Percentiles rank a stretch among this genome's conserved stretches.
phyloP scores from a whole-genome alignment of 768 basidiomycete species.

The Chalciporus chontae region DNA sequence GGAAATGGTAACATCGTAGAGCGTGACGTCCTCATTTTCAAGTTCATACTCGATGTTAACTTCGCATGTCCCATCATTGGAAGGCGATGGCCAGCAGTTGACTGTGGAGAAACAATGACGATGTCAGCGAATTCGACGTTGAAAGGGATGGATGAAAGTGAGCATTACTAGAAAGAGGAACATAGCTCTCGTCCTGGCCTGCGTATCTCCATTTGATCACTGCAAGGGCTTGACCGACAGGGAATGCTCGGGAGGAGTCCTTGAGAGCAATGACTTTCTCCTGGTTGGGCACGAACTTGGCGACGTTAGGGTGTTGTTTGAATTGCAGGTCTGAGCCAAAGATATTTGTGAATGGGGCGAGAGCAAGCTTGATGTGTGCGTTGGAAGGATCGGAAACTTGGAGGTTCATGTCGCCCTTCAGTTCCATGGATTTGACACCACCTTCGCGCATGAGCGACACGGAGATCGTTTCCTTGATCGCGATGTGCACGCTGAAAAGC shows the following conservation, averaged over 20 bases:
- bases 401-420: constrained; percentile 94
- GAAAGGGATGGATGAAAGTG: not conserved
- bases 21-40: constrained; percentile 73
- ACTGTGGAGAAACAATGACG: constrained; percentile 43
- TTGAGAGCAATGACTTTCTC: constrained; percentile 77
- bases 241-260: constrained; percentile 80
- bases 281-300: constrained; percentile 70
- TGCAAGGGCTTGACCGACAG: constrained; percentile 79
- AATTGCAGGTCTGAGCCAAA: constrained; percentile 78
- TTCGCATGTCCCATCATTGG: constrained; percentile 88
- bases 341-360: constrained; percentile 53
- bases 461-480: constrained; percentile 79
- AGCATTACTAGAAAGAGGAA: constrained; percentile 84
- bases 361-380: constrained; percentile 65
- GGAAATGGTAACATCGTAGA: constrained; percentile 83
- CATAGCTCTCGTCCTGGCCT: constrained; percentile 86
- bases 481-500: constrained; percentile 70
- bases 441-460: constrained; percentile 86
- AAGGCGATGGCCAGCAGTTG: constrained; percentile 95
- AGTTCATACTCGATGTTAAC: constrained; percentile 98
- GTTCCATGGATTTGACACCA: constrained; percentile 83
- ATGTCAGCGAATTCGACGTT: not conserved
- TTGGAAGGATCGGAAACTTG: constrained; percentile 74
- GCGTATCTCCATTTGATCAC: constrained; percentile 93
- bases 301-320: constrained; percentile 96